Base-by-base conservation (phyloP, 1,284 basidiomycete genomes). In the Heterobasidion occidentale region DNA sequence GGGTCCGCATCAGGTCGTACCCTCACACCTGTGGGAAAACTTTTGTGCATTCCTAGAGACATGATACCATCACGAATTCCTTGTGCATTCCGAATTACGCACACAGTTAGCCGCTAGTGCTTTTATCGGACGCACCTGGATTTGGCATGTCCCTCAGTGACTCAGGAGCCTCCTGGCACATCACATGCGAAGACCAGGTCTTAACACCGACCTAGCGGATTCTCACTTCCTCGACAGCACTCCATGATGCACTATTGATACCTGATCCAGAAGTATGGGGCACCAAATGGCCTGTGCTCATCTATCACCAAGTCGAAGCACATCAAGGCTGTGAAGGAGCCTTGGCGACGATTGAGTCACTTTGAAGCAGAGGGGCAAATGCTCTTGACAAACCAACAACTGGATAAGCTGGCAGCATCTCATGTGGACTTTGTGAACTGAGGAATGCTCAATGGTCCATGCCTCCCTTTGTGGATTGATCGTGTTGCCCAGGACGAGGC, bases 241-340 rank as follows among this genome's bases (percentile, higher is more conserved):
- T 54, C 61, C 3, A 36, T 63, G 1, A 17, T 45, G 0, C 64
- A 66, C 42, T 64, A 62, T 34, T 4, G 9, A 0, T 36, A 19
- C 3, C 46, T 15, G 1, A 64, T 66, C 15, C 27, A 36, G 36
- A 9, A 36, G 0, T 67, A 63, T 50, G 64, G 60, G 8, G 54
- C 63, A 0, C 63, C 63, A 0, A 63, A 64, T 45, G 63, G 66
- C 1, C 57, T 67, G 2, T 66, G 64, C 51, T 61, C 64, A 0
- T 67, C 65, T 0, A 66, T 67, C 38, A 67, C 61, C 0, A 64
- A 67, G 52, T 57, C 61, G 5, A 63, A 63, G 48, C 66, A 68
- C 36, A 67, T 67, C 33, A 56, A 52, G 3, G 64, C 63, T 0
- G 63, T 66, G 36, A 67, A 66, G 58, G 46, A 62, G 33, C 66